A percentile compares a stretch with the other conserved stretches of the same genome.
These are phyloP conservation scores for Aspergillus biplanus DNA, from an alignment of 495 filamentous ascomycete genomes.

Conservation along the genomic window DNA sequence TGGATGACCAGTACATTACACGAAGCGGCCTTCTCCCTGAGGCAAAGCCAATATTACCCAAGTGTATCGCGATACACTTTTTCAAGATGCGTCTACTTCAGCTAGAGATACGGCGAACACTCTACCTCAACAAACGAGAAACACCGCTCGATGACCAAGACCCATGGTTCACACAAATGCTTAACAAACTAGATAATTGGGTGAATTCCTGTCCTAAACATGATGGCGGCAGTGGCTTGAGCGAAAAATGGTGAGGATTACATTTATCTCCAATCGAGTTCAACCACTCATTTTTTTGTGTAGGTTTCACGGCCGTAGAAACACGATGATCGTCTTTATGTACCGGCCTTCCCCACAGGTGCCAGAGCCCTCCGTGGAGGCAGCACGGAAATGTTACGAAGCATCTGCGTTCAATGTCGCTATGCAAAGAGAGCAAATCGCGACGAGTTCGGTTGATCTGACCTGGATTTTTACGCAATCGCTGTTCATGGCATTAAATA, in stretches of 20 bases:
- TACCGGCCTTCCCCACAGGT: conserved; percentile 89
- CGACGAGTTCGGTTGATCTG: conserved; percentile 72
- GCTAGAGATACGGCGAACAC: conserved; percentile 77
- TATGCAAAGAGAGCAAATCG: conserved; percentile 76
- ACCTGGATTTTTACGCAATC: conserved; percentile 91
- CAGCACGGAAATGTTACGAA: conserved; percentile 81
- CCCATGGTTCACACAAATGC: conserved; percentile 84
- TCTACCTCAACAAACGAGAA: conserved; percentile 79
- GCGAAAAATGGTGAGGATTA: conserved; percentile 60
- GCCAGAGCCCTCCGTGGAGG: conserved; percentile 73
- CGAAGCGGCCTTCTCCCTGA: conserved; percentile 72
- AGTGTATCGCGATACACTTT: conserved; percentile 87
- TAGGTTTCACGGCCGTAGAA: conserved; percentile 76
- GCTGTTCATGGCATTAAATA: conserved; percentile 85
- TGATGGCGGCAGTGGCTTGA: conserved; percentile 66
- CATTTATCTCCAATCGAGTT: conserved; percentile 3
- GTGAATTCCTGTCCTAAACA: conserved; percentile 59
- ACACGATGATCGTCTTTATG: conserved; percentile 83
- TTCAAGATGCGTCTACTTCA: conserved; percentile 89
- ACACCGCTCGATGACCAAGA: conserved; percentile 74
- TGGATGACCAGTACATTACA: conserved; percentile 80
- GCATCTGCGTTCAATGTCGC: conserved; percentile 77
- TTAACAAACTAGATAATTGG: conserved; percentile 77
- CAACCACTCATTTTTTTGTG: conserved; percentile 6
- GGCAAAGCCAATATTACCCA: conserved; percentile 68